Evolutionary conservation across 208 protist genomes (phyloP).

Genomic region (Leishmania guyanensis): DNA sequence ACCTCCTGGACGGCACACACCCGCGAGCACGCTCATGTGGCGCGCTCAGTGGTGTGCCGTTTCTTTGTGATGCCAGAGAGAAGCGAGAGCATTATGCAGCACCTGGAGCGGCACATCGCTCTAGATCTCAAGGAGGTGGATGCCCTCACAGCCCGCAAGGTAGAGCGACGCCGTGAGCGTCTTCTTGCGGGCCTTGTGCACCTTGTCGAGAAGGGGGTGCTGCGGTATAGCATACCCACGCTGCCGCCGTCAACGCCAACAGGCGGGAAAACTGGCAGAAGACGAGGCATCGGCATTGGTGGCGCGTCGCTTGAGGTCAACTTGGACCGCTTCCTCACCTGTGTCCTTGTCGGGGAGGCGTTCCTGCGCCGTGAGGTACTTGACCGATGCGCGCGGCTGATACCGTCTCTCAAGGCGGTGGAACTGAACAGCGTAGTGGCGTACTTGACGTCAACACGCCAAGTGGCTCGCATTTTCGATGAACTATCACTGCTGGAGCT

Average conservation of each 20-base stretch:
- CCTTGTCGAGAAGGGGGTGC: slow-evolving; percentile 44
- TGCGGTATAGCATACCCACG: slow-evolving; percentile 47
- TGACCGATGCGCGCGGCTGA: slow-evolving; percentile 68
- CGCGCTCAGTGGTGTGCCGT: slow-evolving; percentile 53
- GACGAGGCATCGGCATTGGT: not conserved
- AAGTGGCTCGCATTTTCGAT: slow-evolving; percentile 62
- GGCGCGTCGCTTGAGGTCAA: slow-evolving; percentile 19
- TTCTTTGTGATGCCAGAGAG: slow-evolving; percentile 61
- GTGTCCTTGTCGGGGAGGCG: slow-evolving; percentile 49
- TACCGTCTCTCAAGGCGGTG: slow-evolving; percentile 36
- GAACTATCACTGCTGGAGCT: slow-evolving; percentile 47
- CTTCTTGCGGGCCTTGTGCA: slow-evolving; percentile 64
- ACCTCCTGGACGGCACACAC: slow-evolving; percentile 51
- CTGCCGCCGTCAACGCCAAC: not conserved
- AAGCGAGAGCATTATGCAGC: slow-evolving; percentile 56
- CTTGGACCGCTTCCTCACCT: slow-evolving; percentile 45
- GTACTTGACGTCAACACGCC: slow-evolving; percentile 56
- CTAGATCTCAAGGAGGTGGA: slow-evolving; percentile 75
- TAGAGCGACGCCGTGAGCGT: slow-evolving; percentile 52
- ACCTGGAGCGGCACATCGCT: slow-evolving; percentile 76
- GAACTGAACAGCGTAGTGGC: slow-evolving; percentile 53
- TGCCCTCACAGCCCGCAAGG: slow-evolving; percentile 51
- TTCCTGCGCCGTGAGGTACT: slow-evolving; percentile 56
- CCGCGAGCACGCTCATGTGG: slow-evolving; percentile 41
- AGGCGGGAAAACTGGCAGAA: not conserved